Conservation (phyloP, 2,329 filamentous ascomycete species). For the Colletotrichum phormii region DNA sequence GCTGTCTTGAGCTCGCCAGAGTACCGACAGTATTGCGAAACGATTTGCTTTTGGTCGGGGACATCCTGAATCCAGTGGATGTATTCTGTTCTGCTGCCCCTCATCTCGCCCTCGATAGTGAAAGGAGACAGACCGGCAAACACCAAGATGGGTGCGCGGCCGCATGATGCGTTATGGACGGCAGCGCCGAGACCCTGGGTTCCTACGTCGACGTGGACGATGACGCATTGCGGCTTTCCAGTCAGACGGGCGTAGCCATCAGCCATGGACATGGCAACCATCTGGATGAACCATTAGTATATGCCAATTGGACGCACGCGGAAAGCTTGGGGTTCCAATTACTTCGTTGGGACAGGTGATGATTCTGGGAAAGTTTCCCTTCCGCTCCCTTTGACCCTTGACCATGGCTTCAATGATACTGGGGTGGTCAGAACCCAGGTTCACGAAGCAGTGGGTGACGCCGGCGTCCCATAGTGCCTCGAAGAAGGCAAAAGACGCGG, state of each 20-base stretch:
- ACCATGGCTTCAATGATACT: constrained; percentile 80
- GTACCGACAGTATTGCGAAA: constrained; percentile 84
- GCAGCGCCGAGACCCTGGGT: constrained; percentile 79
- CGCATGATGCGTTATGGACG: constrained; percentile 78
- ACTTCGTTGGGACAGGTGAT: constrained; percentile 82
- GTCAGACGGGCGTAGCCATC: constrained; percentile 78
- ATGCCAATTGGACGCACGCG: no score
- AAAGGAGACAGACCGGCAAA: constrained; percentile 79
- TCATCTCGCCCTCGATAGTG: constrained; percentile 78
- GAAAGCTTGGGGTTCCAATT: constrained; percentile 26
- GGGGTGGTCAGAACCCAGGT: constrained; percentile 73
- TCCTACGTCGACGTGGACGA: constrained; percentile 80
- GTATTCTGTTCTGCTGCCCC: constrained; percentile 77
- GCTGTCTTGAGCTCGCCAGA: constrained; percentile 82
- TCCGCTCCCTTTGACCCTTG: constrained; percentile 74
- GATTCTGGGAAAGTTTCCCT: constrained; percentile 71
- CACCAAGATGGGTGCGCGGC: constrained; percentile 76
- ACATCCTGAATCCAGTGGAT: constrained; percentile 86
- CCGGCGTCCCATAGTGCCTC: constrained; percentile 81
- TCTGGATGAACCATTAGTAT: constrained; percentile 53
- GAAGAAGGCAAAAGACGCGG: constrained; percentile 84
- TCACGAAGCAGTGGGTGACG: constrained; percentile 70
- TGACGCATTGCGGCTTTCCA: constrained; percentile 76
- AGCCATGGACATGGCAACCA: constrained; percentile 82
- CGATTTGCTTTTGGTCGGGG: constrained; percentile 79